Conservation (phyloP, 2,329 filamentous ascomycete species). For the Rachicladosporium sp. region DNA sequence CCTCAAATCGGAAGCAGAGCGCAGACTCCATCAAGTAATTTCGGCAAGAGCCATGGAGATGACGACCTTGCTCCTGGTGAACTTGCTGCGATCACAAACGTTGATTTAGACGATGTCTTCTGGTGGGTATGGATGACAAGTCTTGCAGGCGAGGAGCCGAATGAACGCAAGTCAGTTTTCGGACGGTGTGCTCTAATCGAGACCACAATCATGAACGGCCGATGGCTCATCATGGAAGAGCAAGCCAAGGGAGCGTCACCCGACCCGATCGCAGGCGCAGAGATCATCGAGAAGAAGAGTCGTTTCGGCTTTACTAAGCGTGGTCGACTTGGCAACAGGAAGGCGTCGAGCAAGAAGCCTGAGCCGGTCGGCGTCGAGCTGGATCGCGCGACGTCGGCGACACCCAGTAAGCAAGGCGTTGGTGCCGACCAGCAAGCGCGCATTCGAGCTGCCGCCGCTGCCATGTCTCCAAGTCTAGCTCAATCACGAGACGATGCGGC, state of each 20-base stretch:
- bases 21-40: constrained; percentile 40
- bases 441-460: constrained; percentile 81
- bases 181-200: constrained; percentile 87
- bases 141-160: constrained; percentile 78
- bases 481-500: constrained; percentile 38
- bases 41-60: constrained; percentile 44
- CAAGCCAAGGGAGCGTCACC: constrained; percentile 86
- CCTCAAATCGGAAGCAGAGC: constrained; percentile 73
- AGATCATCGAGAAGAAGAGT: constrained; percentile 86
- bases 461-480: constrained; percentile 43
- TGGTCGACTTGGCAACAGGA: constrained; percentile 55
- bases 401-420: constrained; percentile 68
- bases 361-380: constrained; percentile 27
- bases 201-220: constrained; percentile 65
- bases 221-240: constrained; percentile 93
- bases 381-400: constrained; percentile 36
- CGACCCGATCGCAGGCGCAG: constrained; percentile 71
- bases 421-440: constrained; percentile 83
- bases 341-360: constrained; percentile 50
- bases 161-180: constrained; percentile 79
- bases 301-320: constrained; percentile 67
- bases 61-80: constrained; percentile 78
- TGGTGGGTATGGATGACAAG: constrained; percentile 99
- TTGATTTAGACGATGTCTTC: constrained; percentile 88
- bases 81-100: constrained; percentile 75